Percentiles rank a stretch among this genome's conserved stretches.
These are phyloP conservation scores for Zoysia japonica DNA, from an alignment of 176 grass and related monocot species.

Conservation along the genomic window DNA sequence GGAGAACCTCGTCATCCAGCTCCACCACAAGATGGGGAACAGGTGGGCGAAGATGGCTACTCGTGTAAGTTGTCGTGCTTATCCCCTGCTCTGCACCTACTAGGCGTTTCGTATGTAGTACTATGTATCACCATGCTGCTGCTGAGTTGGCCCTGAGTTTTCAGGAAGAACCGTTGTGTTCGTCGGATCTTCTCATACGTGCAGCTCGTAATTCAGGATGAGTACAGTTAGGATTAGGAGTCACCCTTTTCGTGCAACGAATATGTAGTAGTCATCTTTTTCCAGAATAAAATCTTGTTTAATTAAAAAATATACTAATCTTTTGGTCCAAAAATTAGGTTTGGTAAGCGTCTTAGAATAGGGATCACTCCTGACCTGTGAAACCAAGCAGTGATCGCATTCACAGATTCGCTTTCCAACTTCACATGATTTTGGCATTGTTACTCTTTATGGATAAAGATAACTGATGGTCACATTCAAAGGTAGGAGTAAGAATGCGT, in stretches of 20 bases:
- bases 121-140: not conserved
- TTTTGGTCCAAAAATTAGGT: conserved; percentile 6
- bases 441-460: conserved; percentile 30
- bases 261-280: not conserved
- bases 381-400: conserved; percentile 21
- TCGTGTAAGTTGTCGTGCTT: conserved; percentile 45
- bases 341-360: not conserved
- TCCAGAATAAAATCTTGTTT: not conserved
- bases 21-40: conserved; percentile 80
- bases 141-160: conserved; percentile 19
- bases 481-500: conserved; percentile 9
- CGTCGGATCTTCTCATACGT: conserved; percentile 25
- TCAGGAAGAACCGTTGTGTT: conserved; percentile 8
- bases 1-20: conserved; percentile 71
- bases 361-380: not conserved
- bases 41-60: conserved; percentile 88
- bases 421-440: conserved; percentile 16
- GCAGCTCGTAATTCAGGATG: conserved; percentile 11
- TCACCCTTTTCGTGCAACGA: not conserved
- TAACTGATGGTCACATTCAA: conserved; percentile 27
- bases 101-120: too few species aligned
- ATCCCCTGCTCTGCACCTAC: too few species aligned
- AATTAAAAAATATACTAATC: not conserved
- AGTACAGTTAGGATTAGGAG: not conserved
- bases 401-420: conserved; percentile 6